Evolutionary conservation across 441 rosid species (phyloP), one percentile per base, ranked within the genome.

Genomic region (Jatropha multifida): DNA sequence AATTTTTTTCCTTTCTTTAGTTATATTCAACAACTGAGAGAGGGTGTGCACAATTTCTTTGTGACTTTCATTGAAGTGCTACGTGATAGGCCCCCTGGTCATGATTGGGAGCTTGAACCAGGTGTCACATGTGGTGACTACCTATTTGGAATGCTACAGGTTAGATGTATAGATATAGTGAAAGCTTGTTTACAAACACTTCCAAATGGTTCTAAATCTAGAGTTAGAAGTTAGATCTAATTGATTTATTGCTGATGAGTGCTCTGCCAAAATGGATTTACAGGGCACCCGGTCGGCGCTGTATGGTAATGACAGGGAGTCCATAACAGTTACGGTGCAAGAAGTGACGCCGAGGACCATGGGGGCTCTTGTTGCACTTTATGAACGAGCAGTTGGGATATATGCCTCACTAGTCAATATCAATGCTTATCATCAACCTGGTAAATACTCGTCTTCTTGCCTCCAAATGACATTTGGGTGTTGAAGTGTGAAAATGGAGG

Each of bases 61-160:
- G 99, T 67, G 71, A 93, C 99, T 60, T 95, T 95, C 85, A 92
- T 93, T 84, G 99, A 95, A 87, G 99, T 95, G 38, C 84, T 92
- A 67, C 91, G 94, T 46, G 97, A 93, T 82, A 90, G 99, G 79
- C 97, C 94, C 67, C 99, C 97, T 32, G 99, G 99, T 85, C 99
- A 93, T 84, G 99, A 95, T 82, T 95, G 99, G 99, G 97, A 95
- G 80, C 97, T 95, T 75, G 98, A 95, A 86, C 99, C 98, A 77
- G 99, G 98, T 80, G 99, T 95, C 76, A 93, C 99, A 67, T 95
- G 98, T 78, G 98, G 99, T 69, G 99, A 95, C 82, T 93, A 95
- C 87, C 85, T 95, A 71, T 95, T 95, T 82, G 98, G 99, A 73
- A 93, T 95, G 99, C 85, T 95, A 68, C 98, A 95, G 98, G 99